Evolutionary conservation across 495 filamentous ascomycete genomes (phyloP).

Genomic region (Tuber melanosporum): DNA sequence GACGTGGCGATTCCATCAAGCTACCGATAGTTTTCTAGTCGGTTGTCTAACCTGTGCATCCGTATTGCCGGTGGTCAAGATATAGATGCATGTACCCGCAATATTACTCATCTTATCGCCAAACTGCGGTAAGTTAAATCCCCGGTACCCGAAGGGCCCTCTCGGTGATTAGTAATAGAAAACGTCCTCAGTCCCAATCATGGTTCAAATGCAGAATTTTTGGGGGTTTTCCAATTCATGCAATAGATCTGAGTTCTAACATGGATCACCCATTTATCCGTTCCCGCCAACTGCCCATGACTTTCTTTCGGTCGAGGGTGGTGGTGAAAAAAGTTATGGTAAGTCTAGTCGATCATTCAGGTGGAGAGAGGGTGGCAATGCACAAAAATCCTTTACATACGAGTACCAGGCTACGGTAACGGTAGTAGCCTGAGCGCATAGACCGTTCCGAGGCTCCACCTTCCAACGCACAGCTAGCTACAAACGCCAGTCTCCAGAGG

Average conservation of each 20-base stretch:
- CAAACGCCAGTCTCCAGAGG: background rate
- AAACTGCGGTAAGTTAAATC: background rate
- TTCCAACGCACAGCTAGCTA: background rate
- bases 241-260: background rate
- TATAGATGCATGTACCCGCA: background rate
- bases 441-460: background rate
- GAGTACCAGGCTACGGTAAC: background rate
- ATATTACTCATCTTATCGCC: background rate
- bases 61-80: background rate
- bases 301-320: background rate
- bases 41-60: background rate
- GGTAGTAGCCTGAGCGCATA: background rate
- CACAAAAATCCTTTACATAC: background rate
- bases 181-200: background rate
- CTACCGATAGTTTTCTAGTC: too few relatives aligned
- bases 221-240: background rate
- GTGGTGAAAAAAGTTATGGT: background rate
- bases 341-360: background rate
- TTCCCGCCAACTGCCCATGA: background rate
- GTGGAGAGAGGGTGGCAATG: background rate
- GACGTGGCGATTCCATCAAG: background rate
- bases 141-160: background rate
- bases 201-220: too few relatives aligned
- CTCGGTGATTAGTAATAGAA: background rate
- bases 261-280: background rate